A percentile compares a stretch with the other conserved stretches of the same genome.
Evolutionary conservation across 106 monocot genomes (phyloP).

Genomic region (Phalaenopsis equestris): DNA sequence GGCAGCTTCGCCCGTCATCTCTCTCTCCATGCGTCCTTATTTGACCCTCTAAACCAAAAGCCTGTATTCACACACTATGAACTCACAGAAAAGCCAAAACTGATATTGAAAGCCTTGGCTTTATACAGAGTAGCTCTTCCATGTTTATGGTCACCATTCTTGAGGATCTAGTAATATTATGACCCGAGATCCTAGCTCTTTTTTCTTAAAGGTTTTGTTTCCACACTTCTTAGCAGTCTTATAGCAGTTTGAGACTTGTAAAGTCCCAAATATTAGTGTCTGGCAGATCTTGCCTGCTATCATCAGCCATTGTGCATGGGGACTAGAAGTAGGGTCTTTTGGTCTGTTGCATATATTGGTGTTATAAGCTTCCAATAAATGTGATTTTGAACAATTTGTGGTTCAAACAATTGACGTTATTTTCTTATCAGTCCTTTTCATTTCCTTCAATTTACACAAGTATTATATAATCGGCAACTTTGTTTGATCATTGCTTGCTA

Average conservation of each 20-base stretch:
- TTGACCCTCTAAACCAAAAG: neutral
- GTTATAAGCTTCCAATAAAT: neutral
- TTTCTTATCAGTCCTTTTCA: neutral
- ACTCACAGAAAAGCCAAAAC: neutral
- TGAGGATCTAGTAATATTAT: neutral
- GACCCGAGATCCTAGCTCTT: neutral
- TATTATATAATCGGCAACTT: neutral
- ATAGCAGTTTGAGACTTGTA: neutral
- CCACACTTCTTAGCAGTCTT: neutral
- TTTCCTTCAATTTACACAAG: neutral
- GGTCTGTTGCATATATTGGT: neutral
- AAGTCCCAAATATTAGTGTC: neutral
- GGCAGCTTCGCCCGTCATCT: neutral
- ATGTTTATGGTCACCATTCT: neutral
- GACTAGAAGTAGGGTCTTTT: neutral
- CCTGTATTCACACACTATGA: neutral
- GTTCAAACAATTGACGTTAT: neutral
- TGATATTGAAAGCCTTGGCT: neutral
- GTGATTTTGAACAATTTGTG: neutral
- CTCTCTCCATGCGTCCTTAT: neutral
- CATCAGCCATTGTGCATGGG: too few species aligned
- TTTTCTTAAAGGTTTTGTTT: neutral
- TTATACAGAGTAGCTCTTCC: neutral
- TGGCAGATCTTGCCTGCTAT: neutral
- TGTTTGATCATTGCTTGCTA: neutral